phyloP scores from a whole-genome alignment of 208 protist genomes.

The Phytomonas sp. region DNA sequence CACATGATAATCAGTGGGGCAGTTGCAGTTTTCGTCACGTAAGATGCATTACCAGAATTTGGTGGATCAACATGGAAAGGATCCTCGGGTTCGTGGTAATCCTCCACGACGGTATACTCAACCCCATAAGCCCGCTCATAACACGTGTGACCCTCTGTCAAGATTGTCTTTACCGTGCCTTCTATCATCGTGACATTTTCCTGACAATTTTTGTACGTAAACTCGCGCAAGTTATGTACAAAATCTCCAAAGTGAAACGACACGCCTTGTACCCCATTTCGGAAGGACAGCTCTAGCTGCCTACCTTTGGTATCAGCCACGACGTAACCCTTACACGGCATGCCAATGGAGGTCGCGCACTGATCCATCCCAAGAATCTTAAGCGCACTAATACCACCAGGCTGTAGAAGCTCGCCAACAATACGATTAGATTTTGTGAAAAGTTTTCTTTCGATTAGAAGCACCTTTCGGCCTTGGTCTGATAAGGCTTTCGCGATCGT shows the following conservation, averaged over 20 bases:
- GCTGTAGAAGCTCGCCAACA: slow-evolving; percentile 94
- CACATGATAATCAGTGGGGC: slow-evolving; percentile 89
- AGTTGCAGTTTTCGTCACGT: slow-evolving; percentile 39
- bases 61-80: slow-evolving; percentile 42
- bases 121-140: slow-evolving; percentile 75
- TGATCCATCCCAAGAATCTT: slow-evolving; percentile 80
- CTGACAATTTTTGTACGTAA: slow-evolving; percentile 55
- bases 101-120: slow-evolving; percentile 46
- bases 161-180: slow-evolving; percentile 64
- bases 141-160: slow-evolving; percentile 42
- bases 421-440: slow-evolving; percentile 91
- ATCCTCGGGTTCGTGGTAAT: slow-evolving; percentile 42
- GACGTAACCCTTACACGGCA: slow-evolving; percentile 82
- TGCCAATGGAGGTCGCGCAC: slow-evolving; percentile 80
- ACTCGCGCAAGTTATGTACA: slow-evolving; percentile 80
- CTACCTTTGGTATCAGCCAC: slow-evolving; percentile 62
- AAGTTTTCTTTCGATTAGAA: slow-evolving; percentile 85
- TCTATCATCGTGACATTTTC: slow-evolving; percentile 80
- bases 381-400: slow-evolving; percentile 85
- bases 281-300: slow-evolving; percentile 69
- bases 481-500: slow-evolving; percentile 84
- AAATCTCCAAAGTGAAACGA: slow-evolving; percentile 93
- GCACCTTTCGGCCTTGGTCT: slow-evolving; percentile 73
- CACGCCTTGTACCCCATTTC: slow-evolving; percentile 35
- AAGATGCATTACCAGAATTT: slow-evolving; percentile 20